A percentile compares a stretch with the other conserved stretches of the same genome.
Evolutionary conservation across 805 yeast genomes (phyloP).

Genomic region (Candida railenensis): DNA sequence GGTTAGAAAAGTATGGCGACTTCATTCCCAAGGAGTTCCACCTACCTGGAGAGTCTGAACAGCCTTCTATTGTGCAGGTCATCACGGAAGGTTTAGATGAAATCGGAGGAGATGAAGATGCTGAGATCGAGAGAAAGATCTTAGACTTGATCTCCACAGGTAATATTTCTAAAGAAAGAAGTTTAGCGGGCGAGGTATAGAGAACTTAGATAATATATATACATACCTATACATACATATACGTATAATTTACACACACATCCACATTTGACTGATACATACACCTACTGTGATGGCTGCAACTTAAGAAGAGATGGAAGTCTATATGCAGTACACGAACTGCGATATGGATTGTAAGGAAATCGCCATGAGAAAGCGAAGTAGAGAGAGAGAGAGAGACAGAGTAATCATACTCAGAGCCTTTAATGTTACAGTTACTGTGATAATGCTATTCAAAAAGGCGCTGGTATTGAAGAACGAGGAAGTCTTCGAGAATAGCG

Average conservation of each 20-base stretch:
- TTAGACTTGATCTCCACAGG: slow-evolving; percentile 8
- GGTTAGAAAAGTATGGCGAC: slow-evolving; percentile 39
- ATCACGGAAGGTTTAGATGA: slow-evolving; percentile 41
- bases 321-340: not conserved
- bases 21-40: slow-evolving; percentile 39
- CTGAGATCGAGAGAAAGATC: slow-evolving; percentile 9
- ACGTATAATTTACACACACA: not conserved
- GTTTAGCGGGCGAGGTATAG: not conserved
- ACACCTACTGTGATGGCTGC: not conserved
- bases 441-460: not conserved
- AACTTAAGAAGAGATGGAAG: not conserved
- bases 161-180: slow-evolving; percentile 1
- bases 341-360: too few species aligned
- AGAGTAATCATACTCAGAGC: too few species aligned
- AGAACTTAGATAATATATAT: not conserved
- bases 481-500: not conserved
- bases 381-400: too few species aligned
- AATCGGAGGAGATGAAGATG: not conserved
- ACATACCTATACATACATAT: not conserved
- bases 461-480: not conserved
- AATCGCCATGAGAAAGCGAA: too few species aligned
- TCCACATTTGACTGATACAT: not conserved
- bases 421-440: not conserved
- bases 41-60: slow-evolving; percentile 35
- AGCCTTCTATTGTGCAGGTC: slow-evolving; percentile 40